Evolutionary conservation across 2,329 filamentous ascomycete genomes (phyloP).

Genomic region (Alternaria panax): DNA sequence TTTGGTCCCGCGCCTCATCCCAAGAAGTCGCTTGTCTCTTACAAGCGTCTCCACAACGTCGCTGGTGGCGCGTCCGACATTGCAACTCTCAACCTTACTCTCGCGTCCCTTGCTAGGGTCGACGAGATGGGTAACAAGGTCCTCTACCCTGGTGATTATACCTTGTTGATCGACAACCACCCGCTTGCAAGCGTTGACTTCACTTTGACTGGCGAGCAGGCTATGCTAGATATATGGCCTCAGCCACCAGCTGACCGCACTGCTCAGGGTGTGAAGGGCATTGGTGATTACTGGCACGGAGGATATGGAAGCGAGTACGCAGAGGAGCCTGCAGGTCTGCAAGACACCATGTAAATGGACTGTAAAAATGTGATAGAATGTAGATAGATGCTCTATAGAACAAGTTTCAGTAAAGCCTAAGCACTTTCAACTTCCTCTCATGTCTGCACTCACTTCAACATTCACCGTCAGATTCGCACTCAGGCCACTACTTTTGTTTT

Average conservation of each 20-base stretch:
- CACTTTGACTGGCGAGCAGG: conserved; percentile 31
- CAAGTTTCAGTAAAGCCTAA: too few species aligned
- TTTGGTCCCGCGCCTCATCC: conserved; percentile 62
- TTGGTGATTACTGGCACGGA: conserved; percentile 31
- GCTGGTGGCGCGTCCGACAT: conserved; percentile 43
- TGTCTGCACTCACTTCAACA: not conserved
- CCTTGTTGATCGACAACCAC: conserved; percentile 32
- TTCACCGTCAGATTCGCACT: not conserved
- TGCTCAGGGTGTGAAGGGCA: conserved; percentile 23
- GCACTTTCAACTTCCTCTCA: not conserved
- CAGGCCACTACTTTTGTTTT: not conserved
- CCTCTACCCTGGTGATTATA: conserved; percentile 63
- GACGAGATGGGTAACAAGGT: conserved; percentile 61
- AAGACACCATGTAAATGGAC: not conserved
- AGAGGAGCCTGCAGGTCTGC: not conserved
- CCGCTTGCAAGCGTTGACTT: conserved; percentile 29
- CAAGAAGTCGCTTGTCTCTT: conserved; percentile 61
- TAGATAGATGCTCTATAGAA: too few species aligned
- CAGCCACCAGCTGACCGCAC: conserved; percentile 34
- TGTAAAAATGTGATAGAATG: not conserved
- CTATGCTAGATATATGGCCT: conserved; percentile 40
- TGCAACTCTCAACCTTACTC: conserved; percentile 54
- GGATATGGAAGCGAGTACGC: conserved; percentile 23
- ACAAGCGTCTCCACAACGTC: conserved; percentile 56
- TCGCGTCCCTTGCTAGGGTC: conserved; percentile 60